These are phyloP conservation scores for Trichophyton verrucosum DNA, from an alignment of 2,329 filamentous ascomycete species.

Conservation along the genomic window DNA sequence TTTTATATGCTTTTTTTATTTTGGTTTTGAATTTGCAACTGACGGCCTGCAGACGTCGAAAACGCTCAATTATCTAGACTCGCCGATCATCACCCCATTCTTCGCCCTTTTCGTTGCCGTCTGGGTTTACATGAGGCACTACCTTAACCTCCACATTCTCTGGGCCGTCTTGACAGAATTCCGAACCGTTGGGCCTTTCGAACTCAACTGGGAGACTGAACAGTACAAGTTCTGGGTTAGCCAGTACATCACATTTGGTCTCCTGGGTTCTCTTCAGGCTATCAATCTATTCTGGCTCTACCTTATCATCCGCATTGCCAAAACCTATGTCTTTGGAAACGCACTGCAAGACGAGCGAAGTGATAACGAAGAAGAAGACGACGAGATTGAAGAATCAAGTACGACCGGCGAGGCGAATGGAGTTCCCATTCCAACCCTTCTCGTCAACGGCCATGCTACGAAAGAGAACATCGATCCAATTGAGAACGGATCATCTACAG, in stretches of 20 bases:
- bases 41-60: constrained; percentile 60
- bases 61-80: constrained; percentile 79
- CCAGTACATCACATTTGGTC: constrained; percentile 34
- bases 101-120: constrained; percentile 68
- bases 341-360: constrained; percentile 33
- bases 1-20: constrained; percentile 4
- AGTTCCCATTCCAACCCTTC: not conserved
- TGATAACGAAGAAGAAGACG: constrained; percentile 33
- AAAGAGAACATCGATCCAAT: not conserved
- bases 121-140: constrained; percentile 87
- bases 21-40: not conserved
- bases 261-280: constrained; percentile 34
- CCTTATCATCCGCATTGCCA: constrained; percentile 33
- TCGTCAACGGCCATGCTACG: not conserved
- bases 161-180: constrained; percentile 37
- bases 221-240: constrained; percentile 40
- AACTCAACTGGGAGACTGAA: constrained; percentile 38
- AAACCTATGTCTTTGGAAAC: constrained; percentile 31
- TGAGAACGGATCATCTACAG: not conserved
- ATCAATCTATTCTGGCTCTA: constrained; percentile 38
- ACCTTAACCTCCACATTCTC: constrained; percentile 39
- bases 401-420: not conserved
- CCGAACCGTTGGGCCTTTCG: constrained; percentile 35
- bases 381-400: constrained; percentile 17
- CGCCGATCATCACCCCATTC: constrained; percentile 65